Conservation (phyloP, 441 rosid genomes). For the Metrosideros polymorpha region DNA sequence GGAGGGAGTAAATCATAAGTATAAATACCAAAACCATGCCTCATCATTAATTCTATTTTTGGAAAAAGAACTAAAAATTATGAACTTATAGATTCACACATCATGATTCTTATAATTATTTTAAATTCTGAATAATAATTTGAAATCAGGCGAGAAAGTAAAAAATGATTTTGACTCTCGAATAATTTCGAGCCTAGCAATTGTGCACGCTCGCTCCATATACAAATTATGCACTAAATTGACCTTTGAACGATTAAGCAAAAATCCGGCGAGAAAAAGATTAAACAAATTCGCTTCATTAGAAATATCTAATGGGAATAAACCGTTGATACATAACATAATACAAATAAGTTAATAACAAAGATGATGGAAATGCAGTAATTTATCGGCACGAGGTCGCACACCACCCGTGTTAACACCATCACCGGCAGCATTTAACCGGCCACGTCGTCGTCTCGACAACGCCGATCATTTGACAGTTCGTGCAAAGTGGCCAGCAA, state of each 20-base stretch:
- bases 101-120: background rate
- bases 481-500: background rate
- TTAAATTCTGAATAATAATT: background rate
- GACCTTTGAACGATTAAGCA: background rate
- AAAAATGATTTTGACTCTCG: background rate
- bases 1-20: background rate
- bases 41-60: background rate
- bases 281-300: background rate
- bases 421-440: background rate
- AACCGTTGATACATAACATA: background rate
- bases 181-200: background rate
- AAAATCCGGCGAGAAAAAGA: background rate
- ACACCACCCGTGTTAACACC: background rate
- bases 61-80: background rate
- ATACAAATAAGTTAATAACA: background rate
- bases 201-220: rapidly evolving
- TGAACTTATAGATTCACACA: background rate
- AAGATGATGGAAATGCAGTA: background rate
- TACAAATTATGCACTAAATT: background rate
- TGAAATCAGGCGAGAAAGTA: background rate
- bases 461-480: background rate
- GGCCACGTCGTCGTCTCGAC: background rate
- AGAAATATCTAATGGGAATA: background rate
- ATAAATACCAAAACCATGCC: background rate
- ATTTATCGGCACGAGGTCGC: background rate